Base-by-base conservation (phyloP, 1,284 basidiomycete genomes). In the Heterobasidion irregulare region DNA sequence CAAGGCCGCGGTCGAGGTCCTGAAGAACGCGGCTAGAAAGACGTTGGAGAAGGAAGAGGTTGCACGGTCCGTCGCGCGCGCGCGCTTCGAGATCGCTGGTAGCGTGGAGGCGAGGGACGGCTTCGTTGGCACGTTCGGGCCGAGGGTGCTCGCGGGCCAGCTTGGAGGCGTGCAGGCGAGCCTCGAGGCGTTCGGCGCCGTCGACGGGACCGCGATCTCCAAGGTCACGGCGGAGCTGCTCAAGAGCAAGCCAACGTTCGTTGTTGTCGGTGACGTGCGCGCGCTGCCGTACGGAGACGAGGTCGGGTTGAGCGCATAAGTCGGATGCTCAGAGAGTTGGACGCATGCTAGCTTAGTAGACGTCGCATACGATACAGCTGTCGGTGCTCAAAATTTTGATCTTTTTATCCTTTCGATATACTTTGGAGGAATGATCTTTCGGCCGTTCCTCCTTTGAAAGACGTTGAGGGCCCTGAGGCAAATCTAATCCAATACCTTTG, bases 241-340 rank as follows among this genome's bases (percentile, higher is more conserved):
- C 62, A 79, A 80, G 68, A 72, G 75, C 63, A 90, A 92, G 74
- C 91, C 93, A 33, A 94, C 92, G 38, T 92, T 80, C 61, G 91
- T 97, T 50, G 87, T 85, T 33, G 77, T 96, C 54, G 94, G 94
- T 56, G 84, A 95, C 67, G 73, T 84, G 62, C 72, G 78, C 65
- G 68, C 80, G 45, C 79, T 97, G 53, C 94, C 94, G 47, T 89
- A 88, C 70, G 80, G 83, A 54, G 92, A 94, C 67, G 92, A 94
- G 71, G 72, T 94, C 62, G 92, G 89, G 59, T 82, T 94, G 63
- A 52, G 35, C 41, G 55, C 54, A 18, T 58, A 50, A 26, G 26
- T 26, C 26, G 26, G 26, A 26, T 26, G 26, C 26, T 26, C 6
- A 26, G 26, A 26, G 26, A 26, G 26, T 26, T 26, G 26, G 26